Conservation (phyloP, 2,329 filamentous ascomycete species). For the Rugonectria rugulosa region DNA sequence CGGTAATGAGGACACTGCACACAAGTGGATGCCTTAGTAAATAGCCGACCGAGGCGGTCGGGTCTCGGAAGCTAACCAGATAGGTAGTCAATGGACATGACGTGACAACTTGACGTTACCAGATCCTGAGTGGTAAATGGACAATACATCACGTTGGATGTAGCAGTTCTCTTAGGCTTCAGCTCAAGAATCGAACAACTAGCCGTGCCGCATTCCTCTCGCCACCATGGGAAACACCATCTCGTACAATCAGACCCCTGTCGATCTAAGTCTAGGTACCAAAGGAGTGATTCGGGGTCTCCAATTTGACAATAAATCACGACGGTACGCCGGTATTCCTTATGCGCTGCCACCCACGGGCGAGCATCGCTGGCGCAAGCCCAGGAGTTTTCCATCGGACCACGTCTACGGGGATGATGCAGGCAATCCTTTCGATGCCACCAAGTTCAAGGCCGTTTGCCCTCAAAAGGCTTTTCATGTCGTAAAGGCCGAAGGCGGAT, state of each 20-base stretch:
- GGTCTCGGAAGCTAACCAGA: too few relatives aligned
- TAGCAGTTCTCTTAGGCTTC: too few relatives aligned
- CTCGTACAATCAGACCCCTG: conserved; percentile 19
- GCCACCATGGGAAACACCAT: conserved; percentile 23
- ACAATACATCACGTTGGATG: too few relatives aligned
- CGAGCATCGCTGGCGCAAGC: conserved; percentile 47
- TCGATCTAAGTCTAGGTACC: conserved; percentile 5
- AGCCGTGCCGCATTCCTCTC: too few relatives aligned
- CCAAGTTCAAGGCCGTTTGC: conserved; percentile 46
- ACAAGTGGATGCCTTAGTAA: too few relatives aligned
- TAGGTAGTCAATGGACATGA: too few relatives aligned
- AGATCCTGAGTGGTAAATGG: too few relatives aligned
- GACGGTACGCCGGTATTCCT: conserved; percentile 45
- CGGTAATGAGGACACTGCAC: too few relatives aligned
- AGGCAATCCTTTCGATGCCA: conserved; percentile 45
- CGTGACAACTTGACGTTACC: too few relatives aligned
- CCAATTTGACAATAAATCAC: conserved; percentile 43
- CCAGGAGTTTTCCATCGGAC: conserved; percentile 44
- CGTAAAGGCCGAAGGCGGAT: too few relatives aligned
- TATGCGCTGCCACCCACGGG: conserved; percentile 50
- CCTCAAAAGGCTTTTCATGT: conserved; percentile 49
- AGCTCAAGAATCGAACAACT: too few relatives aligned
- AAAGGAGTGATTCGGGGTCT: conserved; percentile 42
- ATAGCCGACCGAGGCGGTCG: too few relatives aligned
- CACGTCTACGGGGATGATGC: conserved; percentile 37